Percentiles rank a stretch among this genome's conserved stretches.
Conservation (phyloP, 192 early-diverging fungal genomes). For the Oehlia diaphana region DNA sequence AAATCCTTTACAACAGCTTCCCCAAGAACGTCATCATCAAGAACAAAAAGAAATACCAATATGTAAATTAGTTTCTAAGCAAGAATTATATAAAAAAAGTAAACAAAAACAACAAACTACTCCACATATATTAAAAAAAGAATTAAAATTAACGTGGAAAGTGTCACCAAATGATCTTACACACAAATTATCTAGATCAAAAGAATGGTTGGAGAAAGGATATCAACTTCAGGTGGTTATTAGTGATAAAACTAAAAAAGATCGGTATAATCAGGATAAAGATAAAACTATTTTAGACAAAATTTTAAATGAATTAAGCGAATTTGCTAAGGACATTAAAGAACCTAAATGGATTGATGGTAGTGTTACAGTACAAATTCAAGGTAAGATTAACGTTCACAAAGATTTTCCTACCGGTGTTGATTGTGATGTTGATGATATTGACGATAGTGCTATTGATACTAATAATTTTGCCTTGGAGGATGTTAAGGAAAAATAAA, state of each 20-base stretch:
- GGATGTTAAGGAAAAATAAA: too few relatives aligned
- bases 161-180: conserved; percentile 50
- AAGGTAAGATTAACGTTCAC: not conserved
- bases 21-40: not conserved
- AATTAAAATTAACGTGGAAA: conserved; percentile 54
- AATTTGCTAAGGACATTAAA: not conserved
- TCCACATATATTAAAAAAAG: conserved; percentile 43
- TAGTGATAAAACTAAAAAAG: conserved; percentile 6
- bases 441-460: not conserved
- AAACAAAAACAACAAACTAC: conserved; percentile 43
- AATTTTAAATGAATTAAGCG: not conserved
- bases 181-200: conserved; percentile 49
- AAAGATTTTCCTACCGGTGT: not conserved
- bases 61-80: conserved; percentile 53
- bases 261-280: not conserved
- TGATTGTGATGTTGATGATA: not conserved
- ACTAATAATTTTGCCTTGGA: too few relatives aligned
- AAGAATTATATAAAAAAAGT: conserved; percentile 46
- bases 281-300: not conserved
- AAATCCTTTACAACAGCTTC: not conserved
- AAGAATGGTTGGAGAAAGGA: conserved; percentile 54
- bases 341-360: not conserved
- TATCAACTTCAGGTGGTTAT: conserved; percentile 50
- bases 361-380: not conserved
- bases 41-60: conserved; percentile 33